A percentile compares a stretch with the other conserved stretches of the same genome.
These are phyloP conservation scores for Abortiporus biennis DNA, from an alignment of 1,284 basidiomycete species.

Conservation along the genomic window DNA sequence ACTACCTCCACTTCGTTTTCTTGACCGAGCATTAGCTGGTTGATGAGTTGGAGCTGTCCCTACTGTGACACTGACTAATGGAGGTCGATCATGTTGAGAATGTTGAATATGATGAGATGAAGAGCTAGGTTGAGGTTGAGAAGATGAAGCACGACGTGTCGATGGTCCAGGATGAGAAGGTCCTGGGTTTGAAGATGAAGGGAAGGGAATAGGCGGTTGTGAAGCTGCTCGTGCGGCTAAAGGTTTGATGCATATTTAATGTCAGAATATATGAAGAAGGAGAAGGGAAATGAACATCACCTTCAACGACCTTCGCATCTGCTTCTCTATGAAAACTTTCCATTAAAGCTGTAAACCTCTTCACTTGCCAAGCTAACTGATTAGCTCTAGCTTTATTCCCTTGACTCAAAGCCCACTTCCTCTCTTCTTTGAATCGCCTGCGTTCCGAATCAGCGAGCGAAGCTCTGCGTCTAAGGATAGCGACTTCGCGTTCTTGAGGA, in stretches of 20 bases:
- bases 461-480: slow-evolving; percentile 64
- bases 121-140: slow-evolving; percentile 2
- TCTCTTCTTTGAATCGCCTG: slow-evolving; percentile 74
- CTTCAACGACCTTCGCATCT: slow-evolving; percentile 64
- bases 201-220: slow-evolving; percentile 1
- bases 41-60: slow-evolving; percentile 11
- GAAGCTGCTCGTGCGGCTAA: slow-evolving; percentile 22
- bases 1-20: slow-evolving; percentile 23
- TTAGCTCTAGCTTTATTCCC: slow-evolving; percentile 66
- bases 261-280: background rate
- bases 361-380: slow-evolving; percentile 77
- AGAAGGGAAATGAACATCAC: slow-evolving; percentile 26
- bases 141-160: slow-evolving; percentile 3
- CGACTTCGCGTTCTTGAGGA: slow-evolving; percentile 65
- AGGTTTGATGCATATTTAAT: slow-evolving; percentile 3
- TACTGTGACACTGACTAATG: slow-evolving; percentile 19
- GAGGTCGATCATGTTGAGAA: slow-evolving; percentile 4
- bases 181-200: background rate
- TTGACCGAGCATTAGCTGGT: slow-evolving; percentile 8
- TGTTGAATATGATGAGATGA: slow-evolving; percentile 1
- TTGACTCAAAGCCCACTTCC: slow-evolving; percentile 75
- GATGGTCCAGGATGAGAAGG: background rate
- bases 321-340: slow-evolving; percentile 75
- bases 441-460: slow-evolving; percentile 76
- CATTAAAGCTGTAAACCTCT: slow-evolving; percentile 70